Evolutionary conservation across 768 basidiomycete genomes (phyloP), one percentile per base, ranked within the genome.

Genomic region (Nidularia sp.): DNA sequence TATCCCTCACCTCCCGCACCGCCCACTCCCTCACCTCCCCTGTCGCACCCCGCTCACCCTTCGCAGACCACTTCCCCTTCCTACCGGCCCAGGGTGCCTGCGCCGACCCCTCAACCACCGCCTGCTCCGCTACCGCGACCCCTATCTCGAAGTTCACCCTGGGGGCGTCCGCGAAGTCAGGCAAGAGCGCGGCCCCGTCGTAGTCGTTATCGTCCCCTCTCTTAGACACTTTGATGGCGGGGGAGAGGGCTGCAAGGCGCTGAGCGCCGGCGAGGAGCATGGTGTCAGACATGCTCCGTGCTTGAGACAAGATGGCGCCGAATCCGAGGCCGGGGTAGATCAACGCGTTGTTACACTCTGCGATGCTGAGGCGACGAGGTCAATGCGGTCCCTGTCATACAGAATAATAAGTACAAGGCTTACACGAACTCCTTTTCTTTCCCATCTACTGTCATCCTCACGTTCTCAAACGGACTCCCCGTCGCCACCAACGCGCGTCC

Each of bases 321-420:
- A 90, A 84, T 5, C 90, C 91, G 33, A 94, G 78, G 25, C 90
- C 93, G 2, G 92, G 91, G 66, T 92, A 93, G 47, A 93, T 86
- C 5, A 93, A 74, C 0, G 87, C 86, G 59, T 90, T 87, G 62
- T 88, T 87, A 66, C 86, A 88, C 60, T 88, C 85, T 1, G 85
- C 86, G 47, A 88, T 84, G 41, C 85, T 88, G 51, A 8, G 45
- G 5, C 47, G 12, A 12, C 25, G 45, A n/a, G 13, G 39, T 18
- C 18, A 32, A 41, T 10, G 32, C 43, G 15, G 15, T 9, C 9
- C 13, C 5, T 33, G 32, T 9, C n/a, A 10, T 34, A 49, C 29
- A 33, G 5, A 6, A 12, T 34, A 6, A 13, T 5, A 33, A 25
- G 9, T 29, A 15, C 36, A 47, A 22, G 5, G 68, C 85, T 59